Evolutionary conservation across 495 filamentous ascomycete species (phyloP).

Genomic region (Corynascus novoguineensis): DNA sequence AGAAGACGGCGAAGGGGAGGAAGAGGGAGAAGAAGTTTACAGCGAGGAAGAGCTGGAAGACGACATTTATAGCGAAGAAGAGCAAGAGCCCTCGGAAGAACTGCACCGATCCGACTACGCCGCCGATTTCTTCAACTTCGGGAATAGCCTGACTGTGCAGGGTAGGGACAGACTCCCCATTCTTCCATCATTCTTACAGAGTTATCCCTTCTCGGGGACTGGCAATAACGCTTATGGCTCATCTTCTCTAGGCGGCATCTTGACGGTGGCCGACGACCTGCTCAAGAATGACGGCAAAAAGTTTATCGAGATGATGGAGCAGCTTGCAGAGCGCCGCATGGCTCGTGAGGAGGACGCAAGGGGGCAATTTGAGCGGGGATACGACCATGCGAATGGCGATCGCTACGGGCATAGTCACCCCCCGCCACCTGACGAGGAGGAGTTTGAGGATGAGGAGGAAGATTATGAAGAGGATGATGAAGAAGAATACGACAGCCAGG

Average conservation of each 20-base stretch:
- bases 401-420: slow-evolving; percentile 43
- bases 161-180: slow-evolving; percentile 55
- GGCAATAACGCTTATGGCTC: slow-evolving; percentile 41
- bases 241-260: slow-evolving; percentile 75
- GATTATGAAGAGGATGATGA: slow-evolving; percentile 77
- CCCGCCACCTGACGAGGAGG: slow-evolving; percentile 65
- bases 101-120: slow-evolving; percentile 60
- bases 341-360: slow-evolving; percentile 88
- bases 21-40: slow-evolving; percentile 45
- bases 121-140: slow-evolving; percentile 91
- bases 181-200: slow-evolving; percentile 33
- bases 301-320: slow-evolving; percentile 99
- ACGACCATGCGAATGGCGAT: slow-evolving; percentile 47
- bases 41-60: slow-evolving; percentile 61
- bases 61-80: slow-evolving; percentile 53
- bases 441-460: slow-evolving; percentile 60
- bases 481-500: slow-evolving; percentile 82
- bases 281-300: slow-evolving; percentile 99
- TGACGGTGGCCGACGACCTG: slow-evolving; percentile 97
- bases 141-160: slow-evolving; percentile 94
- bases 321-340: slow-evolving; percentile 95
- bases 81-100: slow-evolving; percentile 51
- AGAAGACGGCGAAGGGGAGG: slow-evolving; percentile 13
- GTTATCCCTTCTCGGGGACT: slow-evolving; percentile 32
- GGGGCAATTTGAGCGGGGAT: slow-evolving; percentile 59